phyloP scores from a whole-genome alignment of 1,284 basidiomycete species.

The Earliella scabrosa region DNA sequence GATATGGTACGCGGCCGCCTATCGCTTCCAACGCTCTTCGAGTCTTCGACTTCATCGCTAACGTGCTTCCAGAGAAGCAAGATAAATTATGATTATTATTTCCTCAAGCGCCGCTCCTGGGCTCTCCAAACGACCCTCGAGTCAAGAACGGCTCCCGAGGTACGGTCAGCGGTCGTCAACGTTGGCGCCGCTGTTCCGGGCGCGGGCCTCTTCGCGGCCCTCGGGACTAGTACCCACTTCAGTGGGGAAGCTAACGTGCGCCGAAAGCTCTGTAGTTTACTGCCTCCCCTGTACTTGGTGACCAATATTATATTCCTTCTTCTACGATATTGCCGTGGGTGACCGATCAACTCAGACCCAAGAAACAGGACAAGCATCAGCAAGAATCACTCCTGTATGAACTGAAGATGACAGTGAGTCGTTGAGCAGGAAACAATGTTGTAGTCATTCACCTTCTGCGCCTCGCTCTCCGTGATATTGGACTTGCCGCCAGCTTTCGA shows the following conservation, averaged over 20 bases:
- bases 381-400: neutral
- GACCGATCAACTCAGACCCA: neutral
- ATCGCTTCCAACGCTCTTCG: no score
- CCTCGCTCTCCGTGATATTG: conserved; percentile 48
- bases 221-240: conserved; percentile 11
- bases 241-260: conserved; percentile 8
- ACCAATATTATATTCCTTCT: neutral
- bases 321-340: neutral
- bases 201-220: conserved; percentile 13
- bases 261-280: neutral
- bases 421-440: neutral
- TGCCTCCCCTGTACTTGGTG: neutral
- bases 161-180: neutral
- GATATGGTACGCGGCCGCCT: no score
- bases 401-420: neutral
- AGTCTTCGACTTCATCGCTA: no score
- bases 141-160: conserved; percentile 6
- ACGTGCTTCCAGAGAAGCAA: no score
- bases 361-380: neutral
- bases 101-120: neutral
- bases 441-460: conserved; percentile 15
- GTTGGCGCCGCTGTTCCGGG: conserved; percentile 1
- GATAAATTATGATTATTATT: no score
- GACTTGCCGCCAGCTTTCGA: conserved; percentile 57
- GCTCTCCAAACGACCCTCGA: neutral